Evolutionary conservation across 768 basidiomycete genomes (phyloP), one percentile per base, ranked within the genome.

Genomic region (Lanmaoa rubissima): DNA sequence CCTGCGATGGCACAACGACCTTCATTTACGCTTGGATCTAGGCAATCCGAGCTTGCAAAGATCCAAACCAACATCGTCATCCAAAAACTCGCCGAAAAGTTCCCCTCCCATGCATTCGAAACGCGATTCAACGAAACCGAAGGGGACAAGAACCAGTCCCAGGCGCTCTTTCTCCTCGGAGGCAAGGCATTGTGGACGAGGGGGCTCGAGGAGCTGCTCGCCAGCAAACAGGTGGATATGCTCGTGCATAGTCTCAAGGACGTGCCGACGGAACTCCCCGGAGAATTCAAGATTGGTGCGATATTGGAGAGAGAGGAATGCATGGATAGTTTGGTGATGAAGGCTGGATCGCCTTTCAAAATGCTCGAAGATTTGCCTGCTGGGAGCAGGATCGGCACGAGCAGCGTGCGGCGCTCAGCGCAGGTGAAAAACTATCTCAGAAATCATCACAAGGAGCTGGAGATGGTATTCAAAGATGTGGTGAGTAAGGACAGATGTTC

Each of bases 151-250:
- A 94, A 97, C 66, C 92, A 95, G 73, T 84, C 87, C 1, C 88
- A 92, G 61, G 83, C 84, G n/a, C 78, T 97, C 17, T 95, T 95
- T 73, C 79, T 94, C 10, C 75, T 97, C 16, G 94, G 94, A 39
- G 93, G 92, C n/a, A 93, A 92, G 69, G 82, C 90, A 0, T 73
- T 98, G 31, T 99, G 97, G 97, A 99, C 97, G 38, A 91, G 93
- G 64, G 96, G 98, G 64, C 85, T 99, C 52, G 97, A 99, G 69
- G 88, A 90, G 19, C 86, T 85, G 43, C 76, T 99, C 58, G 79
- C 84, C 53, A 79, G 86, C 43, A 75, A 80, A 32, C 75, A 79
- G 13, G 88, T 95, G 48, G 97, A 99, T 70, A 85, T 98, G 80
- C 83, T 99, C 64, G 86, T 98, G 19, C 96, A 99, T 74, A 86